A percentile compares a stretch with the other conserved stretches of the same genome.
Conservation (phyloP, 1,284 basidiomycete genomes). For the Phylloboletellus chloephorus region DNA sequence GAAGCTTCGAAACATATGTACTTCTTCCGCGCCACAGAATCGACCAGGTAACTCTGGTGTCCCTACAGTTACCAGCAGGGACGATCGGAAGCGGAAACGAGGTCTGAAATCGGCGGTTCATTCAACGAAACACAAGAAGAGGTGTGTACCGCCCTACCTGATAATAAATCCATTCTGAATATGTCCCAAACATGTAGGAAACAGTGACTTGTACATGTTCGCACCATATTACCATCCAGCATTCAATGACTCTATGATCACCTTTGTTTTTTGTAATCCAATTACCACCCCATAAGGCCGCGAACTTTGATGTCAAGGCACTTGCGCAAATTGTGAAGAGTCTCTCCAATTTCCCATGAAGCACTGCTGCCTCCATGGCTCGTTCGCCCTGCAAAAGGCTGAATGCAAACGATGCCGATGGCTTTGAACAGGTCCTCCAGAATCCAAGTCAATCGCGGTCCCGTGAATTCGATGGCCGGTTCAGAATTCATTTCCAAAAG, state of each 20-base stretch:
- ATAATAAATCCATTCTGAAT: background rate
- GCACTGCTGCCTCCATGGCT: slow-evolving; percentile 1
- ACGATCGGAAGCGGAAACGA: slow-evolving; percentile 17
- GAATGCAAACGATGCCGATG: slow-evolving; percentile 64
- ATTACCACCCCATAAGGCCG: slow-evolving; percentile 14
- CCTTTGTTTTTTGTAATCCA: background rate
- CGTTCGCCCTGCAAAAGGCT: slow-evolving; percentile 43
- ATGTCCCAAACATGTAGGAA: slow-evolving; percentile 8
- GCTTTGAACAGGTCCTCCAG: slow-evolving; percentile 76
- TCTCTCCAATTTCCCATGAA: slow-evolving; percentile 37
- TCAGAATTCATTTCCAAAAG: slow-evolving; percentile 93
- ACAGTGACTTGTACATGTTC: slow-evolving; percentile 4
- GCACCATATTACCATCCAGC: background rate
- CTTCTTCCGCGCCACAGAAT: background rate
- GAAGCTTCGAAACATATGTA: slow-evolving; percentile 9
- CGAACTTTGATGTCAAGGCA: slow-evolving; percentile 48
- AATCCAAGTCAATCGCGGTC: slow-evolving; percentile 75
- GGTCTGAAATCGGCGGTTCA: background rate
- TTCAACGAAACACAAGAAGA: slow-evolving; percentile 14
- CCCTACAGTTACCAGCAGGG: background rate
- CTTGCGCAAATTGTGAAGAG: slow-evolving; percentile 42
- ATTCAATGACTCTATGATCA: background rate
- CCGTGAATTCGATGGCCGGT: slow-evolving; percentile 93
- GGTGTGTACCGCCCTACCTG: background rate
- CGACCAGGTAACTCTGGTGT: background rate